phyloP scores from a whole-genome alignment of 108 stramenopile species.

The Skeletonema tropicum region DNA sequence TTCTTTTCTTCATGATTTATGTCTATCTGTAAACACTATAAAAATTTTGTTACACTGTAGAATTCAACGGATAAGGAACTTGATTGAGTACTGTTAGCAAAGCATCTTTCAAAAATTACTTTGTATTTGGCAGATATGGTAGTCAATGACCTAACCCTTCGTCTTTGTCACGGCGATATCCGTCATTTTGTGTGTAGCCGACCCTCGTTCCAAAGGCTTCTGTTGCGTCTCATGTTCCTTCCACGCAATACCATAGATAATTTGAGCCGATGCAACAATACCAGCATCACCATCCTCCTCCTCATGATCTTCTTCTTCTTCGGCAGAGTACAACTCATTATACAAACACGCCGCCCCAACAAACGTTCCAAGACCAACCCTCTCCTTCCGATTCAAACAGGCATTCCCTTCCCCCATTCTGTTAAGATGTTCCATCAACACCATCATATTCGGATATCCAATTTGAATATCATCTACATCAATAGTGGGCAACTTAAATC shows the following conservation, averaged over 20 bases:
- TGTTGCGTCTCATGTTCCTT: conserved; percentile 93
- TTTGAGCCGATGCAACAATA: conserved; percentile 75
- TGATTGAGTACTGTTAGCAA: too few species aligned
- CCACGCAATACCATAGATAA: conserved; percentile 98
- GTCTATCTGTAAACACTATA: neutral
- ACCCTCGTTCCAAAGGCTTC: conserved; percentile 80
- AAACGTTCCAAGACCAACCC: conserved; percentile 82
- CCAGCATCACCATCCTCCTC: conserved; percentile 36
- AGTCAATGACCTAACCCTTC: neutral
- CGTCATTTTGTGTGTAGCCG: conserved; percentile 70
- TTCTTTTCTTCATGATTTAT: neutral
- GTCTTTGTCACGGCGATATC: conserved; percentile 56
- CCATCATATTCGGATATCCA: conserved; percentile 85
- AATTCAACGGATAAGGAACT: too few species aligned
- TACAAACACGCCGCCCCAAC: conserved; percentile 91
- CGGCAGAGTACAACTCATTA: conserved; percentile 77
- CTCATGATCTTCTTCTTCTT: conserved; percentile 38
- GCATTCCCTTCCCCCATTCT: conserved; percentile 97
- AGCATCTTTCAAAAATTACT: too few species aligned
- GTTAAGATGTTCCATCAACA: conserved; percentile 94
- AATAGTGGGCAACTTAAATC: conserved; percentile 93
- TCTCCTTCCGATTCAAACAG: conserved; percentile 53
- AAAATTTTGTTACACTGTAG: too few species aligned
- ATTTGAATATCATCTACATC: conserved; percentile 94
- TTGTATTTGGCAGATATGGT: too few species aligned